Conservation (phyloP, 345 rosid genomes). For the Xanthoceras sorbifolium region DNA sequence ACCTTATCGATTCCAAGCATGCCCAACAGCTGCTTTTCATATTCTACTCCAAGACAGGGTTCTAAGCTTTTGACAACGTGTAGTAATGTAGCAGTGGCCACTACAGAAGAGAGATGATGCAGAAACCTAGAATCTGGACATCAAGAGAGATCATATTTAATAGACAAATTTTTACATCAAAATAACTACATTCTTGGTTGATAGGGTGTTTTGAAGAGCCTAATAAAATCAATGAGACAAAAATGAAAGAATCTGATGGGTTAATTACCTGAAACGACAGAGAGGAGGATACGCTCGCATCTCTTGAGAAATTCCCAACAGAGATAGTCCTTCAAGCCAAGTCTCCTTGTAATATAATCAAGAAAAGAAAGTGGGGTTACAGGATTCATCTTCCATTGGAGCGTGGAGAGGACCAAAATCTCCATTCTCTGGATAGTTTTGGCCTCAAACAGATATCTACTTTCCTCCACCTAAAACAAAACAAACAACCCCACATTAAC, state of each 20-base stretch:
- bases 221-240: background rate
- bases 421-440: conserved; percentile 70
- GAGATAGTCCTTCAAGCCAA: conserved; percentile 54
- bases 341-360: conserved; percentile 60
- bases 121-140: conserved; percentile 53
- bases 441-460: conserved; percentile 59
- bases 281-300: conserved; percentile 48
- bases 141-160: background rate
- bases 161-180: background rate
- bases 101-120: conserved; percentile 52
- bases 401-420: conserved; percentile 69
- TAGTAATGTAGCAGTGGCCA: conserved; percentile 62
- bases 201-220: too few species aligned
- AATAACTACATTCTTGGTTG: background rate
- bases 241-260: background rate
- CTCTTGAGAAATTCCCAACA: conserved; percentile 58
- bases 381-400: conserved; percentile 78
- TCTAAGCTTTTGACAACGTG: conserved; percentile 45
- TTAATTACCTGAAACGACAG: conserved; percentile 56
- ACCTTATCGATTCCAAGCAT: conserved; percentile 59
- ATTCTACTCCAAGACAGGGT: conserved; percentile 42
- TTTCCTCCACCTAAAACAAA: conserved; percentile 55
- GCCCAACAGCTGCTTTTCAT: conserved; percentile 42
- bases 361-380: conserved; percentile 66
- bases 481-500: conserved; percentile 14